Evolutionary conservation across 2,329 filamentous ascomycete species (phyloP).

Genomic region (Fusarium anthophilum): DNA sequence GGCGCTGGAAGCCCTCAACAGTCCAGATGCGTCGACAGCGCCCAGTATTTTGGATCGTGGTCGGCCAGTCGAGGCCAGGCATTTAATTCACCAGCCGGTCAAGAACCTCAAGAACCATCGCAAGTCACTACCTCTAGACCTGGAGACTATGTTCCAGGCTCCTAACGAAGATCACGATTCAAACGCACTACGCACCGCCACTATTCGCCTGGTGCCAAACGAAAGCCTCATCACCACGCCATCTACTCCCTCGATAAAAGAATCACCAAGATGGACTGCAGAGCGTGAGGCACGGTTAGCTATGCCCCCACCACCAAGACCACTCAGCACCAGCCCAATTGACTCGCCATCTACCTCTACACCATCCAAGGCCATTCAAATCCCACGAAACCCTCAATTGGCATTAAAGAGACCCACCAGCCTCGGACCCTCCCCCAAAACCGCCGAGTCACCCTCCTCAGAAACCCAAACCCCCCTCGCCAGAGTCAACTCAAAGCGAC

Average conservation of each 20-base stretch:
- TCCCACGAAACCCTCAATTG: not conserved
- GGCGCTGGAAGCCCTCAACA: not conserved
- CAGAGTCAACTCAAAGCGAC: slow-evolving; percentile 1
- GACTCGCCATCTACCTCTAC: not conserved
- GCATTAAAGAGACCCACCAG: not conserved
- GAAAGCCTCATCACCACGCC: not conserved
- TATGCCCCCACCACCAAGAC: not conserved
- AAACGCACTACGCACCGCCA: not conserved
- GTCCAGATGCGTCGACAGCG: not conserved
- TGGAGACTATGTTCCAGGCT: slow-evolving; percentile 1
- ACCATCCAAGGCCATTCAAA: not conserved
- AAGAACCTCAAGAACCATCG: slow-evolving; percentile 2
- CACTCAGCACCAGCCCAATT: not conserved
- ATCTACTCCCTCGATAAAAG: not conserved
- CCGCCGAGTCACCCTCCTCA: not conserved
- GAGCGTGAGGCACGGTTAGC: not conserved
- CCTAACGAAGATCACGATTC: not conserved
- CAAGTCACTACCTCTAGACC: slow-evolving; percentile 20
- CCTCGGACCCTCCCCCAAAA: not conserved
- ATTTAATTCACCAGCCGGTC: slow-evolving; percentile 19
- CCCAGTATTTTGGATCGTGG: slow-evolving; percentile 14
- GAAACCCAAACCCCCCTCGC: not conserved
- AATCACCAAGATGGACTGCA: slow-evolving; percentile 3
- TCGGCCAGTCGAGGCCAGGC: slow-evolving; percentile 11
- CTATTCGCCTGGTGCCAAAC: not conserved